Evolutionary conservation across 2,329 filamentous ascomycete genomes (phyloP), one percentile per base, ranked within the genome.

Genomic region (Colletotrichum sublineola): DNA sequence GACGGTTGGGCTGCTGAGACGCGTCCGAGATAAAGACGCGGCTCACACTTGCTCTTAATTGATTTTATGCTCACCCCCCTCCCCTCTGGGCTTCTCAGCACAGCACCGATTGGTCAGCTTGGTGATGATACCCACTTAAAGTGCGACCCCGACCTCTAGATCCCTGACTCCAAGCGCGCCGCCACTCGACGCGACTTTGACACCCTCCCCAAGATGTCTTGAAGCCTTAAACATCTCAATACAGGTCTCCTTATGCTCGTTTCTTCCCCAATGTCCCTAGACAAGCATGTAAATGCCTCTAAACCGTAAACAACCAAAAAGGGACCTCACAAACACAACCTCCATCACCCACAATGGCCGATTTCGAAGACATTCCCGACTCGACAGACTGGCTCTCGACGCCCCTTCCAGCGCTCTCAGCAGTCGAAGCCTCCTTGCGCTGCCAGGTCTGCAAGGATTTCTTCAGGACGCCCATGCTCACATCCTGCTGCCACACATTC

Each of bases 371-470:
- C 73, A 84, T 96, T 53, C 83, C 92, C 62, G 94, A 96, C 82
- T 92, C 93, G n/a, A 95, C 94, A 65, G 94, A 97, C 84, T 97
- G 94, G 94, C 86, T 95, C 7, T 78, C 85, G 14, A 97, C 94
- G 15, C 88, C 91, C 2, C 85, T 97, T 1, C 83, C 89, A 20
- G 84, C 85, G 18, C 88, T 97, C 67, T 86, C 90, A 60, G 84
- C 89, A 18, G 89, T 99, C 74, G 96, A 99, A 79, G 91, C 93
- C 73, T 91, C 95, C 3, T 87, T 99, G 29, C 94, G 96, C 77
- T 99, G 96, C 83, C 94, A 98, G 82, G 93, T 99, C 73, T 99
- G 96, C 89, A 98, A 98, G 81, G 97, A 99, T 81, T 97, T 98
- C 83, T 98, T 94, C 84, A 91, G 91, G 73, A 97, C 95, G 63